phyloP scores from a whole-genome alignment of 2,329 filamentous ascomycete genomes.

The Aspergillus spinulosporus region DNA sequence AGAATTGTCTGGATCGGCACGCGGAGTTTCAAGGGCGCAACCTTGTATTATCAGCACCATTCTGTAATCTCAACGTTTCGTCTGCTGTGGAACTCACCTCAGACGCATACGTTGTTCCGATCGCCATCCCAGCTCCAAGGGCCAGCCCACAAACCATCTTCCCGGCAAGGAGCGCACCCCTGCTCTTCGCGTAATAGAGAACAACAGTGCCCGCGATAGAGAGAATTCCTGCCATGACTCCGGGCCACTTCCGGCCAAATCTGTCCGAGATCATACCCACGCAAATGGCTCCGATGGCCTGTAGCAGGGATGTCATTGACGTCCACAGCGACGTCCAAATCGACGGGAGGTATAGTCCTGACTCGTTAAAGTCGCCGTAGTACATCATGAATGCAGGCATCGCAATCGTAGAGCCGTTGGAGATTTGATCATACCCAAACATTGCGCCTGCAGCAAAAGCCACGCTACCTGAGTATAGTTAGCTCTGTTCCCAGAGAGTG shows the following conservation, averaged over 20 bases:
- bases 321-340: constrained; percentile 26
- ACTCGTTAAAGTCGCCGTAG: not conserved
- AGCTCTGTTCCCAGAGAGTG: not conserved
- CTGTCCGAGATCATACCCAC: constrained; percentile 35
- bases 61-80: not conserved
- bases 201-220: constrained; percentile 20
- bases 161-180: constrained; percentile 19
- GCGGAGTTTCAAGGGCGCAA: constrained; percentile 14
- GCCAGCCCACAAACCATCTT: constrained; percentile 23
- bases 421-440: constrained; percentile 5
- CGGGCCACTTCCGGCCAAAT: constrained; percentile 38
- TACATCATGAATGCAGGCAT: constrained; percentile 4
- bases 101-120: constrained; percentile 23
- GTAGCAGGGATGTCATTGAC: constrained; percentile 24
- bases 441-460: not conserved
- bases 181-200: constrained; percentile 16
- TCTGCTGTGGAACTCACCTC: constrained; percentile 13
- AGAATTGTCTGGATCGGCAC: constrained; percentile 15
- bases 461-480: not conserved
- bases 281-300: constrained; percentile 24
- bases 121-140: constrained; percentile 21
- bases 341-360: constrained; percentile 20
- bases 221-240: constrained; percentile 29
- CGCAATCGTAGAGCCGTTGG: constrained; percentile 1
- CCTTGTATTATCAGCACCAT: not conserved